Evolutionary conservation across 2,329 filamentous ascomycete species (phyloP).

Genomic region (Sporothrix humicola): DNA sequence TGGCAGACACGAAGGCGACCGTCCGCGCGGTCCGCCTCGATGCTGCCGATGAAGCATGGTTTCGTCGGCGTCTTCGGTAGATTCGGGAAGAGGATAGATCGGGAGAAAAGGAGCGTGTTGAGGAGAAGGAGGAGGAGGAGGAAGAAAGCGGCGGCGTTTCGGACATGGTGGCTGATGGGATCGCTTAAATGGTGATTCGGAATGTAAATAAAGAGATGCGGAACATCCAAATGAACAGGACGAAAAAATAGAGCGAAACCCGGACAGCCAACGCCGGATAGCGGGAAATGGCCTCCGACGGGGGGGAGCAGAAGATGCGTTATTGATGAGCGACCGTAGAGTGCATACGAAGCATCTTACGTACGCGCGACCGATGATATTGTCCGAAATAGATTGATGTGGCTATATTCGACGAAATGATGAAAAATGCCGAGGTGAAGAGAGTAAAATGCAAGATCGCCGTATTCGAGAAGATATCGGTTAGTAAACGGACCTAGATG

Average conservation of each 20-base stretch:
- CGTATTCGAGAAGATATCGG: not conserved
- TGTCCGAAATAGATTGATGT: constrained; percentile 17
- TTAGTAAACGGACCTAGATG: not conserved
- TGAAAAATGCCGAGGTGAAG: not conserved
- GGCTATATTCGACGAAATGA: not conserved
- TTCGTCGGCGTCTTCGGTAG: constrained; percentile 29
- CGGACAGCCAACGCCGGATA: constrained; percentile 2
- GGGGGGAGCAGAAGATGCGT: not conserved
- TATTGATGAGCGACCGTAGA: not conserved
- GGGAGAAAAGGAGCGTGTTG: constrained; percentile 33
- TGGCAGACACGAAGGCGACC: constrained; percentile 60
- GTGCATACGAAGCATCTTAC: constrained; percentile 26
- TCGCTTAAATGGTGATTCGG: not conserved
- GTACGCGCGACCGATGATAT: constrained; percentile 8
- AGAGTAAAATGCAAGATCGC: not conserved
- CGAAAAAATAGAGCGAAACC: not conserved
- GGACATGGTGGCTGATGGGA: constrained; percentile 23
- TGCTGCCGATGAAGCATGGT: constrained; percentile 33
- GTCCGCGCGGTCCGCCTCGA: constrained; percentile 47
- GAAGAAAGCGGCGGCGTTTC: constrained; percentile 29
- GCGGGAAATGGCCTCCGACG: not conserved
- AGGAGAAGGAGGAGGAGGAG: constrained; percentile 32
- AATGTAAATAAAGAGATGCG: not conserved
- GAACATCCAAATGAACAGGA: not conserved
- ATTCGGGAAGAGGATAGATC: constrained; percentile 29